These are phyloP conservation scores for Exophiala lecanii-corni DNA, from an alignment of 2,329 filamentous ascomycete species.

Conservation along the genomic window DNA sequence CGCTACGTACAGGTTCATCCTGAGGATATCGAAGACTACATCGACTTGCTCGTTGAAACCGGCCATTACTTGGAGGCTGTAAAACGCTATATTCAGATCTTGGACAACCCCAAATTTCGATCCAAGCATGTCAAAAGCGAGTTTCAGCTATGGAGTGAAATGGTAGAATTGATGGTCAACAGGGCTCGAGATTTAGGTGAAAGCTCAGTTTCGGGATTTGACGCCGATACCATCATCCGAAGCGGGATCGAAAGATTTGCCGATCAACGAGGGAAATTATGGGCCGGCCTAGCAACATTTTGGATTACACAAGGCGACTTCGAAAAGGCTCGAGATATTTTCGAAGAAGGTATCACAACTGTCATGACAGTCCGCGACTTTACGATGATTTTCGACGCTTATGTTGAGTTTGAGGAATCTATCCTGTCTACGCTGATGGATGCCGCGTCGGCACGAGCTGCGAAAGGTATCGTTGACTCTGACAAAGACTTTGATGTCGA, in stretches of 20 bases:
- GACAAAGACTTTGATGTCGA: slow-evolving; percentile 91
- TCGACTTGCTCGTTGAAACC: slow-evolving; percentile 77
- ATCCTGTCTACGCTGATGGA: slow-evolving; percentile 91
- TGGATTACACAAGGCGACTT: slow-evolving; percentile 93
- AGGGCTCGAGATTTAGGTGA: slow-evolving; percentile 83
- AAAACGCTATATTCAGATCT: slow-evolving; percentile 81
- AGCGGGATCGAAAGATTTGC: slow-evolving; percentile 88
- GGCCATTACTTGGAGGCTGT: slow-evolving; percentile 87
- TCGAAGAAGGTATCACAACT: slow-evolving; percentile 93
- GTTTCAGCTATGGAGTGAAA: slow-evolving; percentile 95
- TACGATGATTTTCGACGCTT: slow-evolving; percentile 91
- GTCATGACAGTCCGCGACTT: slow-evolving; percentile 99
- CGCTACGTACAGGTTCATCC: slow-evolving; percentile 97
- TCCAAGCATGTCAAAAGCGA: slow-evolving; percentile 93
- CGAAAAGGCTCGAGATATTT: slow-evolving; percentile 85
- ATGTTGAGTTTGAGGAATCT: slow-evolving; percentile 94
- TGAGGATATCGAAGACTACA: slow-evolving; percentile 91
- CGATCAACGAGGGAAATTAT: slow-evolving; percentile 90
- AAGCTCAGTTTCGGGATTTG: slow-evolving; percentile 73
- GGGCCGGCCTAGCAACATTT: slow-evolving; percentile 91
- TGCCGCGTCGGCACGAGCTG: slow-evolving; percentile 71
- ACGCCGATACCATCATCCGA: slow-evolving; percentile 86
- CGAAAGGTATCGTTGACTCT: slow-evolving; percentile 71
- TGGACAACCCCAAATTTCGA: slow-evolving; percentile 84
- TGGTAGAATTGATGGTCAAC: slow-evolving; percentile 89